Conservation (phyloP, 768 basidiomycete species). For the Mycena albidolilacea region DNA sequence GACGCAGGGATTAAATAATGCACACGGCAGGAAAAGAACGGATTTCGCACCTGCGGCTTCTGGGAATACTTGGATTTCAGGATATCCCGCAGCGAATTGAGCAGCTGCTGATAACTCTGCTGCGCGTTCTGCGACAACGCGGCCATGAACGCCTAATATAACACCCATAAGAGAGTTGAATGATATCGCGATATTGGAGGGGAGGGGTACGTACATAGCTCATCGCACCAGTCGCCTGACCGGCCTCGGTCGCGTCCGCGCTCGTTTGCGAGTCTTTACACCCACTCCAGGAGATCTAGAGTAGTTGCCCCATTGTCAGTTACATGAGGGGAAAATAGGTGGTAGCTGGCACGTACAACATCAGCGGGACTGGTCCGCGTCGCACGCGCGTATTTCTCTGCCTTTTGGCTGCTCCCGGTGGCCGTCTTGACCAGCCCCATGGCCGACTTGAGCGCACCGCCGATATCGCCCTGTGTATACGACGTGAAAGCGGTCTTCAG, state of each 20-base stretch:
- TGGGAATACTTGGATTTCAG: constrained; percentile 65
- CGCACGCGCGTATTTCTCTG: constrained; percentile 69
- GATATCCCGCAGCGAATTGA: constrained; percentile 58
- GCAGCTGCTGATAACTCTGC: constrained; percentile 68
- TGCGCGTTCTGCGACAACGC: constrained; percentile 64
- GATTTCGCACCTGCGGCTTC: constrained; percentile 70
- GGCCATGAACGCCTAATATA: constrained; percentile 67
- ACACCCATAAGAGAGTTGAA: constrained; percentile 2
- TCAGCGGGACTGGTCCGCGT: constrained; percentile 89
- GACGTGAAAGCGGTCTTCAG: constrained; percentile 83
- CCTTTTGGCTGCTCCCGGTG: constrained; percentile 75
- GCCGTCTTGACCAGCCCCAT: constrained; percentile 83
- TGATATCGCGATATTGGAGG: background rate
- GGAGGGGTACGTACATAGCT: constrained; percentile 68
- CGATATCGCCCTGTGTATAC: constrained; percentile 85
- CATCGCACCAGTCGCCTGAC: constrained; percentile 84
- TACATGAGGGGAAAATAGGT: background rate
- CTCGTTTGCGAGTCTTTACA: constrained; percentile 89
- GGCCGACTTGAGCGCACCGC: constrained; percentile 82
- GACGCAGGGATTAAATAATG: constrained; percentile 3
- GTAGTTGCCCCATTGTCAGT: constrained; percentile 4
- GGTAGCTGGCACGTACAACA: constrained; percentile 67
- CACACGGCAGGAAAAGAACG: constrained; percentile 32
- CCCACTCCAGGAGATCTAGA: constrained; percentile 87
- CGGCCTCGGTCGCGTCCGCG: constrained; percentile 79